Conservation (phyloP, 2,329 filamentous ascomycete genomes). For the Hymenoscyphus linearis region DNA sequence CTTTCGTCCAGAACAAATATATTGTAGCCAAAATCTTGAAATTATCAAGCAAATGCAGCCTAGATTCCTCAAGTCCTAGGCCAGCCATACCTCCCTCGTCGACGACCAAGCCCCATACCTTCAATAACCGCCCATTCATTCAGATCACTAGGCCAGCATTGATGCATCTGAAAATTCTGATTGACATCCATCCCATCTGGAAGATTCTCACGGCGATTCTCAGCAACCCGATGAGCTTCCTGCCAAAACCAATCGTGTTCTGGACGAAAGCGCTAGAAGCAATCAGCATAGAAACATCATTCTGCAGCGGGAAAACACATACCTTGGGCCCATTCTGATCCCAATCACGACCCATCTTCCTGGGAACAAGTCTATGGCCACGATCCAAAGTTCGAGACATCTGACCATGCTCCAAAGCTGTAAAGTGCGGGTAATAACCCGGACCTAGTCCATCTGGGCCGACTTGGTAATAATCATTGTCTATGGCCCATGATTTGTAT, state of each 20-base stretch:
- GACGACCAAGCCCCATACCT: not conserved
- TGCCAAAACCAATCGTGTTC: slow-evolving; percentile 29
- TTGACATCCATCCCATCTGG: slow-evolving; percentile 2
- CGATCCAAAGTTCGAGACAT: slow-evolving; percentile 12
- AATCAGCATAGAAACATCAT: not conserved
- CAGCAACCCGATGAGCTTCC: slow-evolving; percentile 24
- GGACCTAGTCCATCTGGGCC: slow-evolving; percentile 11
- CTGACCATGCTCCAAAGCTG: slow-evolving; percentile 15
- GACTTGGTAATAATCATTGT: slow-evolving; percentile 18
- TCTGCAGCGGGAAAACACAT: not conserved
- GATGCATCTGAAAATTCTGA: slow-evolving; percentile 14
- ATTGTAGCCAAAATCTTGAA: not conserved
- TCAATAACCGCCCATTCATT: slow-evolving; percentile 6
- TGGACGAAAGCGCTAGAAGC: slow-evolving; percentile 22
- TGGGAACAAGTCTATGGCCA: slow-evolving; percentile 11
- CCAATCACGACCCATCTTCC: slow-evolving; percentile 26
- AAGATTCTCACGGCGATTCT: slow-evolving; percentile 15
- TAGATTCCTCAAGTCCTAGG: not conserved
- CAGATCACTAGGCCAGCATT: slow-evolving; percentile 13
- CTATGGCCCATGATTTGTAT: slow-evolving; percentile 24
- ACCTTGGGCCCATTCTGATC: slow-evolving; percentile 25
- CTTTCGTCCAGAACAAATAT: not conserved
- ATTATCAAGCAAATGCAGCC: not conserved
- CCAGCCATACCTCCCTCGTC: not conserved
- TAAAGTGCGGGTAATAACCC: slow-evolving; percentile 25